Percentiles rank a stretch among this genome's conserved stretches.
phyloP scores from a whole-genome alignment of 2,329 filamentous ascomycete species.

The Xylaria sp. region DNA sequence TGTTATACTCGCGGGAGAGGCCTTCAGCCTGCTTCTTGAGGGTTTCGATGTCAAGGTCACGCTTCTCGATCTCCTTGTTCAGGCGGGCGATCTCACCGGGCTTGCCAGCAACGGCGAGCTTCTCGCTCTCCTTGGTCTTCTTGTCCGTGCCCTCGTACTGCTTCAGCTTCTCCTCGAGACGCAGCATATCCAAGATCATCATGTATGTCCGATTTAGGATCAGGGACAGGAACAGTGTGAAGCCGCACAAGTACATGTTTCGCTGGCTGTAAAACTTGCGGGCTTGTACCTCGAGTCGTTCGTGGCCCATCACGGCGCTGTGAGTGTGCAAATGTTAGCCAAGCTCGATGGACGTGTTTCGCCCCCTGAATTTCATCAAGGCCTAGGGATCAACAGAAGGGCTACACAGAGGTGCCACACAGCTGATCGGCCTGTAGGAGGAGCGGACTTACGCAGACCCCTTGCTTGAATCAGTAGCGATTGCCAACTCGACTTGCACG shows the following conservation, averaged over 20 bases:
- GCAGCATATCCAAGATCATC: conserved; percentile 91
- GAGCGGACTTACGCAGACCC: conserved; percentile 52
- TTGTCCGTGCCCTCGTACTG: conserved; percentile 71
- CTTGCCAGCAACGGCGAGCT: conserved; percentile 74
- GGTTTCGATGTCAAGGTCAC: conserved; percentile 82
- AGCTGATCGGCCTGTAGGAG: background rate
- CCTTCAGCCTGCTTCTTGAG: conserved; percentile 92
- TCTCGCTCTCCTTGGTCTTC: conserved; percentile 70
- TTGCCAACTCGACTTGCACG: conserved; percentile 85
- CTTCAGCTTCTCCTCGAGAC: conserved; percentile 91
- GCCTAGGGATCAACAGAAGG: background rate
- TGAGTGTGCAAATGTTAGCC: background rate
- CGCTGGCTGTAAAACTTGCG: conserved; percentile 99
- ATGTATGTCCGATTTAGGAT: conserved; percentile 99
- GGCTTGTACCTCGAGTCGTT: conserved; percentile 97
- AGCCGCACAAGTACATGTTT: conserved; percentile 99
- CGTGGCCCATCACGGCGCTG: conserved; percentile 78
- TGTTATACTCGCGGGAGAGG: conserved; percentile 83
- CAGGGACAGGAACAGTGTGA: conserved; percentile 97
- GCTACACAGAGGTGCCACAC: background rate
- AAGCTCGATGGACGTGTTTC: conserved; percentile 32
- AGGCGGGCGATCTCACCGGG: conserved; percentile 75
- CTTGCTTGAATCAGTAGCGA: conserved; percentile 67
- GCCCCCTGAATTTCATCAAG: conserved; percentile 23
- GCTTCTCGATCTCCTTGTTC: conserved; percentile 73